Base-by-base conservation (phyloP, 306 rosid species). In the Quillaja saponaria region DNA sequence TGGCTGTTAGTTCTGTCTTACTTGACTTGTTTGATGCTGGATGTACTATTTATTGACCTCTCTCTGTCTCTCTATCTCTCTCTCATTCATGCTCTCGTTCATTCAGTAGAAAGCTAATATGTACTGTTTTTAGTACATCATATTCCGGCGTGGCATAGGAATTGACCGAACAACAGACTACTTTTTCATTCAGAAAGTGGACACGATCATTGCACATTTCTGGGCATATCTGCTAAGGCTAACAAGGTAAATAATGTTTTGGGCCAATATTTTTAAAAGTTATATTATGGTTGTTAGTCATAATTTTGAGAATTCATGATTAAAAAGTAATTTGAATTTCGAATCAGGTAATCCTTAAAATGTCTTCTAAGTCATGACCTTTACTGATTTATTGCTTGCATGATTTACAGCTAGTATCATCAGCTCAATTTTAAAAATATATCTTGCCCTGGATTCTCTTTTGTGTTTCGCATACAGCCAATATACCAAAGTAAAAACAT, bases 101-200 rank as follows among this genome's bases (percentile, higher is more conserved):
- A 54, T 18, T 19, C 20, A 20, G 55, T 41, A 13, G 17, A 0
- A 65, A 60, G 56, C 84, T 82, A 74, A 80, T 72, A 45, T 72
- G 55, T 66, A 21, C 34, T 66, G 7, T 78, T 77, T 58, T 74
- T 70, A 92, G 99, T 92, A 92, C 48, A 69, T 92, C 56, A 89
- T 92, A 74, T 92, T 92, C 58, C 78, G 94, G 59, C 94, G 96
- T 45, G 96, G 96, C 52, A 84, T 89, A 38, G 99, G 99, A 59
- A 69, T 86, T 55, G 98, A 92, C 66, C 74, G 63, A 75, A 92
- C 96, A 14, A 69, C 83, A n/a, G 85, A 89, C 67, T 89, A 50
- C 81, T 92, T 92, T 82, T 48, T 84, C 80, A 71, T 89, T 95
- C 95, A 86, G 94, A 92, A 92, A 81, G 72, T 92, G 80, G 94